Percentiles rank a stretch among this genome's conserved stretches.
These are phyloP conservation scores for Amyloporia xantha DNA, from an alignment of 768 basidiomycete genomes.

Conservation along the genomic window DNA sequence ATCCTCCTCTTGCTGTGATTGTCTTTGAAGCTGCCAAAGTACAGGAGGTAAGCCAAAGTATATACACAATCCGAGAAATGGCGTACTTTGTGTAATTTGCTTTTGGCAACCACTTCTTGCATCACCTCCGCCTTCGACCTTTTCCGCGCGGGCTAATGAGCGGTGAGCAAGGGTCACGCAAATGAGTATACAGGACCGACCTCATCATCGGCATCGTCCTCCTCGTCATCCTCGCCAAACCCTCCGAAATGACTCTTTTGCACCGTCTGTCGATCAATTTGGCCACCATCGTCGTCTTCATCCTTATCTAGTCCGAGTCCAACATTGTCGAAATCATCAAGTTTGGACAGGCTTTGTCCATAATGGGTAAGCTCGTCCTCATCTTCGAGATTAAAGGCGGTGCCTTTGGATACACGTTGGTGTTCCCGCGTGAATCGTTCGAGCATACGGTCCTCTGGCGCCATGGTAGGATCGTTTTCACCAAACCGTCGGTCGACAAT, in stretches of 20 bases:
- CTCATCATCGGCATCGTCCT: constrained; percentile 44
- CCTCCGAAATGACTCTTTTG: constrained; percentile 78
- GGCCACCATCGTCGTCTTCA: constrained; percentile 53
- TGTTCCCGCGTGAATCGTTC: constrained; percentile 92
- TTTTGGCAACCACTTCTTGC: constrained; percentile 96
- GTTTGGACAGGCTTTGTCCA: constrained; percentile 83
- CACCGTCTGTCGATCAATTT: constrained; percentile 63
- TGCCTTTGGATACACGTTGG: constrained; percentile 68
- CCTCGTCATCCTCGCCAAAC: constrained; percentile 65
- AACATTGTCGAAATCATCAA: constrained; percentile 68
- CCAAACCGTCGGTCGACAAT: constrained; percentile 94
- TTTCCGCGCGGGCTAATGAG: constrained; percentile 58
- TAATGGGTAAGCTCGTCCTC: constrained; percentile 89
- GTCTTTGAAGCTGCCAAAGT: constrained; percentile 64
- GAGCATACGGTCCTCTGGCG: constrained; percentile 92
- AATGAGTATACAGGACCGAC: constrained; percentile 16
- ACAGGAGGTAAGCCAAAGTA: background rate
- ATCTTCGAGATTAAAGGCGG: too few species aligned
- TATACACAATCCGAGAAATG: constrained; percentile 5
- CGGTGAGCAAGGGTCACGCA: background rate
- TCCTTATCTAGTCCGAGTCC: constrained; percentile 52
- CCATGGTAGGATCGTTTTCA: constrained; percentile 87
- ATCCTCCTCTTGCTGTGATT: constrained; percentile 80
- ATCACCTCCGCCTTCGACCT: constrained; percentile 95
- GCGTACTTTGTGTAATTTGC: constrained; percentile 89